Base-by-base conservation (phyloP, 371 early-diverging fungal species). In the Rhizopus stolonifer region DNA sequence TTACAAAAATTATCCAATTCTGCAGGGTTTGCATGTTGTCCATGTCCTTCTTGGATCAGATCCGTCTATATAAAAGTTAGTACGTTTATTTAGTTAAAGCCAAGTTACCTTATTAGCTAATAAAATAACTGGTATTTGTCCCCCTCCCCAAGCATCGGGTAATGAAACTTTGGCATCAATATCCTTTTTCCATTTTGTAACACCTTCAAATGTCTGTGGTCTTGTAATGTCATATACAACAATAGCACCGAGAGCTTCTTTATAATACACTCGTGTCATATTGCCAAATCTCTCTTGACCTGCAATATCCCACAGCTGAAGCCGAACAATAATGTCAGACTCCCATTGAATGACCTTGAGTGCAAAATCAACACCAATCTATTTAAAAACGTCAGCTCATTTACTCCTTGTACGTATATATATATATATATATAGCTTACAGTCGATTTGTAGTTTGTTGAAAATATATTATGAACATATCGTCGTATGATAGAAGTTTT, bases 281-380 rank as follows among this genome's bases (percentile, higher is more conserved):
- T 83, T 84, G 17, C 86, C 83, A 58, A 89, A 91, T 54, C 89
- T 79, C 64, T 90, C 90, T 60, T 91, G 89, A 21, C 42, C 42
- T 10, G 91, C 91, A 65, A 88, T 92, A 65, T 92, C 92, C 92
- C 92, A 92, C 22, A 92, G 73, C 56, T 92, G 90, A 52, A 85
- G 75, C 54, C 83, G 70, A 40, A 85, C 80, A 44, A 82, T 79
- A 13, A 80, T 63, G 25, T 68, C 70, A 18, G 71, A 67, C 36
- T 71, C 75, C 81, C 80, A 82, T 46, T 83, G 82, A 43, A 89
- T 79, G 23, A 86, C 85, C 65, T 91, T 91, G 42, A 89, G 77
- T 24, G 89, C 89, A 70, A 91, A 91, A 52, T 91, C 92, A 42
- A 91, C 92, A 32, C 92, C 92, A 66, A 85, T 85, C 83, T 85